Conservation (phyloP, 352 stramenopile genomes). For the Phytophthora brassicae region DNA sequence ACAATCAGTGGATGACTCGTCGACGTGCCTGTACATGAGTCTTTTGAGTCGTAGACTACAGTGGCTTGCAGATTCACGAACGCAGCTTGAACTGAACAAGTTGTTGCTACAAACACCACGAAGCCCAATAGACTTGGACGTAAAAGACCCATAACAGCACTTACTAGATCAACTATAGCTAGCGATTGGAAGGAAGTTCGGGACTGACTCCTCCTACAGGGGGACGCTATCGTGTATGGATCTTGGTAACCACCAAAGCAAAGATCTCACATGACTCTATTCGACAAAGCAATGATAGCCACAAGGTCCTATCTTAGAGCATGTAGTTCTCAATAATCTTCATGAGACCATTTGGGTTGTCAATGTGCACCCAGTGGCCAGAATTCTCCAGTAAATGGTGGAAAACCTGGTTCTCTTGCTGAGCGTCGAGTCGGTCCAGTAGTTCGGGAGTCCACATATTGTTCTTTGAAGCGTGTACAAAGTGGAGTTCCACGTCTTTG, state of each 20-base stretch:
- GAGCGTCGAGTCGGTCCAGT: slow-evolving; percentile 44
- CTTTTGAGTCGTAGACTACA: slow-evolving; percentile 1
- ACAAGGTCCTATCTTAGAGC: slow-evolving; percentile 6
- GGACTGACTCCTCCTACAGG: slow-evolving; percentile 1
- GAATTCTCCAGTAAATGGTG: slow-evolving; percentile 70
- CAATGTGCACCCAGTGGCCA: slow-evolving; percentile 87
- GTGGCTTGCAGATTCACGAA: slow-evolving; percentile 3
- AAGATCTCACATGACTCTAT: slow-evolving; percentile 1
- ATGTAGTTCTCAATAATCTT: slow-evolving; percentile 59
- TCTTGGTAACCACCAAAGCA: slow-evolving; percentile 5
- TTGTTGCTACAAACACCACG: neutral
- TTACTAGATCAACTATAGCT: neutral
- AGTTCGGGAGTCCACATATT: slow-evolving; percentile 71
- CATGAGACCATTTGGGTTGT: slow-evolving; percentile 77
- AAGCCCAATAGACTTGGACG: neutral
- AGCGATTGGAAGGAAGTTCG: neutral
- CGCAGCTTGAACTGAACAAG: neutral
- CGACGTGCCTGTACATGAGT: neutral
- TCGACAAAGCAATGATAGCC: neutral
- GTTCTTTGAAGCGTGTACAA: slow-evolving; percentile 76
- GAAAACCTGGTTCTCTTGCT: slow-evolving; percentile 51
- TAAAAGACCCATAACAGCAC: slow-evolving; percentile 1
- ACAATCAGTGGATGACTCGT: neutral
- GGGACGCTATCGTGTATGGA: slow-evolving; percentile 5
- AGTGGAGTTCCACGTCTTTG: slow-evolving; percentile 63